These are phyloP conservation scores for Musa troglodytarum DNA, from an alignment of 176 grass and related monocot species.

Conservation along the genomic window DNA sequence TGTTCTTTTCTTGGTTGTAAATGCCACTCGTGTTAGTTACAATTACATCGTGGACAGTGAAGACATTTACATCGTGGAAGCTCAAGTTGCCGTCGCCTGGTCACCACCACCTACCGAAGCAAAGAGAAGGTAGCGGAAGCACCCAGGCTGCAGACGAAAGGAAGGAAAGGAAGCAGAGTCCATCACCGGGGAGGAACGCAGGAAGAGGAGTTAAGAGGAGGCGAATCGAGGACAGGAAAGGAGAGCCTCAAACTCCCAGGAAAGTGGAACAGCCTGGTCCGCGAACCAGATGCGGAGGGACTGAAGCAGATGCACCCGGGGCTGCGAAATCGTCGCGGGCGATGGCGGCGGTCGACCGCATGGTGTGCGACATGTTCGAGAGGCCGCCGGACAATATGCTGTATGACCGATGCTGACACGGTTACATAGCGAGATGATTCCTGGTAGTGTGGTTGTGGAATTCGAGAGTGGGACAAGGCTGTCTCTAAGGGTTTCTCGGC, in stretches of 20 bases:
- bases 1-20: no score
- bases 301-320: slow-evolving; percentile 81
- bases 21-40: no score
- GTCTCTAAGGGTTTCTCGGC: neutral
- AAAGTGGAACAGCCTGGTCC: neutral
- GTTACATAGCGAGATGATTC: no score
- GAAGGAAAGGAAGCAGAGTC: neutral
- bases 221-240: neutral
- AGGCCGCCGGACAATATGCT: slow-evolving; percentile 33
- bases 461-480: slow-evolving; percentile 27
- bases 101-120: neutral
- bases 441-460: no score
- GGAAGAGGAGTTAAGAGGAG: neutral
- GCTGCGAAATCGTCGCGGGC: slow-evolving; percentile 34
- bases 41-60: no score
- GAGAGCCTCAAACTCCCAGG: neutral
- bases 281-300: slow-evolving; percentile 18
- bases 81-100: neutral
- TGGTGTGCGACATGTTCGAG: slow-evolving; percentile 81
- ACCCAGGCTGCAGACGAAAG: neutral
- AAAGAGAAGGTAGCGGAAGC: neutral
- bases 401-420: no score
- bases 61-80: neutral
- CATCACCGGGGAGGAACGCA: neutral
- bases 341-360: slow-evolving; percentile 66